A percentile compares a stretch with the other conserved stretches of the same genome.
Evolutionary conservation across 2,329 filamentous ascomycete species (phyloP).

Genomic region (Pseudocercospora pini-densiflorae): DNA sequence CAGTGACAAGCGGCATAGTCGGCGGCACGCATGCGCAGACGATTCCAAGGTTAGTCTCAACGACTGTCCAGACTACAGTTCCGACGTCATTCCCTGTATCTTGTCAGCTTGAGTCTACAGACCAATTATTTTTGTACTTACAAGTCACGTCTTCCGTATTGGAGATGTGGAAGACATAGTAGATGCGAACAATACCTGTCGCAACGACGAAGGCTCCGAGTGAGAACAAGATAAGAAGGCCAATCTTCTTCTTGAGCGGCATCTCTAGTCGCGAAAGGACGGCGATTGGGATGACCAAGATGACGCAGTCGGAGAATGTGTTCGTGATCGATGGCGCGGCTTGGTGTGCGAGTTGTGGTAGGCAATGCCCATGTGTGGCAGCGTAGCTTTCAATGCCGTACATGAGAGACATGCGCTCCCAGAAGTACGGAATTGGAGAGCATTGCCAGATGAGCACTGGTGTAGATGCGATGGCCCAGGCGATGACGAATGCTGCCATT

Average conservation of each 20-base stretch:
- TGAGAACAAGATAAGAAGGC: background rate
- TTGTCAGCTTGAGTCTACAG: background rate
- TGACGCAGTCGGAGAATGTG: background rate
- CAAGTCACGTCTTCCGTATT: background rate
- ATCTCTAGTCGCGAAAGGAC: background rate
- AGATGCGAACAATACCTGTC: conserved; percentile 3
- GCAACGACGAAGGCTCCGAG: conserved; percentile 2
- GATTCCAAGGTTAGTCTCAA: background rate
- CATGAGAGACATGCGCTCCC: conserved; percentile 1
- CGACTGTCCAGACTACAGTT: background rate
- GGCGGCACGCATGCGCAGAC: background rate
- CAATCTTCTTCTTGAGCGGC: background rate
- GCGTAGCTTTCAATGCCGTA: conserved; percentile 3
- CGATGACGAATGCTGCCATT: background rate
- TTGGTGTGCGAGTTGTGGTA: background rate
- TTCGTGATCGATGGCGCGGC: conserved; percentile 1
- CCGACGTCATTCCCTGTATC: background rate
- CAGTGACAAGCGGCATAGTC: background rate
- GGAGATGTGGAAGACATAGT: background rate
- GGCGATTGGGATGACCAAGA: background rate
- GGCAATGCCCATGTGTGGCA: background rate
- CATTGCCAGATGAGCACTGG: conserved; percentile 2
- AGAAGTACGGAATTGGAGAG: background rate
- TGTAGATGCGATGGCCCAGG: background rate
- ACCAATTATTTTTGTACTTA: background rate